Conservation (phyloP, 73 alveolate genomes). For the Tetrahymena elliotti region DNA sequence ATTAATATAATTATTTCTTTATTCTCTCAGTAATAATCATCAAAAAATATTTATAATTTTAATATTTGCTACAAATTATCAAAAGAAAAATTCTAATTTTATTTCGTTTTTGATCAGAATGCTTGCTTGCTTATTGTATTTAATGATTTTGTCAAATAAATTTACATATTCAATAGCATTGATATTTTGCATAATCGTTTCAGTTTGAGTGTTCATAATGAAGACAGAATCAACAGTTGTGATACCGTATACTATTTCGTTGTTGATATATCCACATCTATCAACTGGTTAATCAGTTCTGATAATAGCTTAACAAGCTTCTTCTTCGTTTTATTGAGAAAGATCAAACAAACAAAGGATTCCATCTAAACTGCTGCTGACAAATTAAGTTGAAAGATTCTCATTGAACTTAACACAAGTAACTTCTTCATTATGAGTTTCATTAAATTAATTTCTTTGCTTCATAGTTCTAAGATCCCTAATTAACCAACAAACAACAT, state of each 20-base stretch:
- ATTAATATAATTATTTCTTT: neutral
- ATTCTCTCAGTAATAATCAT: neutral
- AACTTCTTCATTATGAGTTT: conserved; percentile 24
- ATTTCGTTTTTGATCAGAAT: neutral
- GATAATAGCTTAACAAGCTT: conserved; percentile 21
- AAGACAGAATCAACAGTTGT: conserved; percentile 2
- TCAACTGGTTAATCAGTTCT: conserved; percentile 35
- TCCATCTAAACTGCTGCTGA: conserved; percentile 29
- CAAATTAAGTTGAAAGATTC: conserved; percentile 1
- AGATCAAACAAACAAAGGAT: conserved; percentile 19
- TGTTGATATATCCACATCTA: conserved; percentile 23
- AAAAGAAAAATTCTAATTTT: neutral
- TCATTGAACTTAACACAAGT: conserved; percentile 9
- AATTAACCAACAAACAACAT: neutral
- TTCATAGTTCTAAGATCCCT: conserved; percentile 36
- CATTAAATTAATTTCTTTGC: conserved; percentile 25
- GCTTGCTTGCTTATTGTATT: neutral
- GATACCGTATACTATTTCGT: neutral
- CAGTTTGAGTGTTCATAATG: neutral
- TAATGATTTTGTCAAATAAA: neutral
- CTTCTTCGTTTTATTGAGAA: conserved; percentile 24
- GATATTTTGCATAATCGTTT: neutral
- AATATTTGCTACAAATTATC: neutral
- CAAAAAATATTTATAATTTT: neutral
- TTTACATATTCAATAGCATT: neutral